These are phyloP conservation scores for peach (Prunus persica) DNA, from an alignment of 306 rosid species.

Conservation along the genomic window DNA sequence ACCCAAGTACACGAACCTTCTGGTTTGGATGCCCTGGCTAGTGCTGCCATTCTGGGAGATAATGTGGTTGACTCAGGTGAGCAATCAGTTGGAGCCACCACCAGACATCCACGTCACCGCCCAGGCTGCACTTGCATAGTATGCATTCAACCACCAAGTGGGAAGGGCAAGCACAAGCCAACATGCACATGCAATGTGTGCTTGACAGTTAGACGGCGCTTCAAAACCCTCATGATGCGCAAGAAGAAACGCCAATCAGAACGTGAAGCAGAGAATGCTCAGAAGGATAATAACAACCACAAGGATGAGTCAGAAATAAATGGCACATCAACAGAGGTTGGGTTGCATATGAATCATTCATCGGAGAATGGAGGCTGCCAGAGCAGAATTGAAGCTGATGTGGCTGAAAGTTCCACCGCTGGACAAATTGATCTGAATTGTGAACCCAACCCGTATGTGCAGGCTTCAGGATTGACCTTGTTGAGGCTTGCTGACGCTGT, in stretches of 20 bases:
- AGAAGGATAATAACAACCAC: constrained; percentile 26
- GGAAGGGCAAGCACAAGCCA: constrained; percentile 86
- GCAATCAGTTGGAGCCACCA: constrained; percentile 66
- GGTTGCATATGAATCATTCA: constrained; percentile 24
- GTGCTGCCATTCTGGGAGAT: constrained; percentile 86
- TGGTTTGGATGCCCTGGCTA: constrained; percentile 91
- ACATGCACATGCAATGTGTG: constrained; percentile 92
- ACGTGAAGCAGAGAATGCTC: constrained; percentile 45
- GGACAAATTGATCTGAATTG: constrained; percentile 81
- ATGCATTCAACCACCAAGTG: constrained; percentile 97
- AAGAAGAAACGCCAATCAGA: constrained; percentile 84
- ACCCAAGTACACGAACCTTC: constrained; percentile 55
- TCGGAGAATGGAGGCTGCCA: constrained; percentile 36
- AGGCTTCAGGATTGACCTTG: constrained; percentile 42
- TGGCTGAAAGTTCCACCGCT: constrained; percentile 38
- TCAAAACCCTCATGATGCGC: constrained; percentile 83
- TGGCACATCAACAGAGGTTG: constrained; percentile 33
- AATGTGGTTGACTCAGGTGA: constrained; percentile 47
- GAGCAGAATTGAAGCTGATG: constrained; percentile 38
- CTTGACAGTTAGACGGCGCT: constrained; percentile 88
- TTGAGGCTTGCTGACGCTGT: constrained; percentile 39
- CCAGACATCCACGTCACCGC: constrained; percentile 90
- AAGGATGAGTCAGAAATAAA: constrained; percentile 36
- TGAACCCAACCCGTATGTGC: constrained; percentile 59
- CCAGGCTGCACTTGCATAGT: constrained; percentile 94